These are phyloP conservation scores for Acacia confusa DNA, from an alignment of 306 rosid species.

Conservation along the genomic window DNA sequence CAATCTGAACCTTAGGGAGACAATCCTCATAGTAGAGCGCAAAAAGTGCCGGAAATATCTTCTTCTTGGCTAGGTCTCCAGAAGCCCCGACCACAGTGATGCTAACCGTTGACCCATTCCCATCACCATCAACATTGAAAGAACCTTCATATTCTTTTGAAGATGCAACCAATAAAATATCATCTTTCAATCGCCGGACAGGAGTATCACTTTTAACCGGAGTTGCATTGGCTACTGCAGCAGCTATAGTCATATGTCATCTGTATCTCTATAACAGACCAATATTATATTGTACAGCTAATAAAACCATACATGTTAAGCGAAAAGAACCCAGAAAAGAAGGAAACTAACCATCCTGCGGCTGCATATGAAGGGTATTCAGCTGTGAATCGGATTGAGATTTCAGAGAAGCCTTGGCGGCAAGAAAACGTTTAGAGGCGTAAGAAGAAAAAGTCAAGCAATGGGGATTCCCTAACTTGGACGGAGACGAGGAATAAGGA, in stretches of 20 bases:
- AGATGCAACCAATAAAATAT: slow-evolving; percentile 38
- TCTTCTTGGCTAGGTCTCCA: slow-evolving; percentile 94
- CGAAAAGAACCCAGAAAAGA: neutral
- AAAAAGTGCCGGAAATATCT: slow-evolving; percentile 93
- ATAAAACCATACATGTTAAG: too few species aligned
- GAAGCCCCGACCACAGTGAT: slow-evolving; percentile 95
- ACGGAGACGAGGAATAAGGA: neutral
- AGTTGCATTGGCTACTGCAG: slow-evolving; percentile 40
- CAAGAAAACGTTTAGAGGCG: slow-evolving; percentile 37
- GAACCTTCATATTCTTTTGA: slow-evolving; percentile 37
- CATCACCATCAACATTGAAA: slow-evolving; percentile 31
- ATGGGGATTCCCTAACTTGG: slow-evolving; percentile 24
- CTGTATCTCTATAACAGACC: neutral
- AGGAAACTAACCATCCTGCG: slow-evolving; percentile 53
- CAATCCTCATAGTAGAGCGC: slow-evolving; percentile 87
- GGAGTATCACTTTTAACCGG: slow-evolving; percentile 47
- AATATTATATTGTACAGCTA: too few species aligned
- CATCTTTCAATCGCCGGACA: slow-evolving; percentile 47
- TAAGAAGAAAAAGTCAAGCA: slow-evolving; percentile 31
- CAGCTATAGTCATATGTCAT: slow-evolving; percentile 41
- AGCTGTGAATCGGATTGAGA: slow-evolving; percentile 41
- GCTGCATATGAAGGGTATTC: slow-evolving; percentile 40
- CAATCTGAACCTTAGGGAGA: slow-evolving; percentile 73
- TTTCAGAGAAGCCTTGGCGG: slow-evolving; percentile 48
- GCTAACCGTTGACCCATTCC: slow-evolving; percentile 57